A percentile compares a stretch with the other conserved stretches of the same genome.
Evolutionary conservation across 371 early-diverging fungal species (phyloP).

Genomic region (Mucor indicus): DNA sequence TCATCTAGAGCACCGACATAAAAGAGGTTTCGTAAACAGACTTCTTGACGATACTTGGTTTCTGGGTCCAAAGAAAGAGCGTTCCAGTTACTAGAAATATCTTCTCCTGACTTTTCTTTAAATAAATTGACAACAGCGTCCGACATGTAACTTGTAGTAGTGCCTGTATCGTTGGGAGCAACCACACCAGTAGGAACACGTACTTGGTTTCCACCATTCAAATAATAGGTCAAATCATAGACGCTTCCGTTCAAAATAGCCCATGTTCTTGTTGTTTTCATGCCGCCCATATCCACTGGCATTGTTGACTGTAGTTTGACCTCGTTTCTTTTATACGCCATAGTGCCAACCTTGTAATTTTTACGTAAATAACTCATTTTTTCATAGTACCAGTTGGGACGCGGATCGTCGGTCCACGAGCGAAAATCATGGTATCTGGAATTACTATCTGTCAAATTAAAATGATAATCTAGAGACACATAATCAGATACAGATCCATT

Average conservation of each 20-base stretch:
- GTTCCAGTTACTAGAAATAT: constrained; percentile 60
- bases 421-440: constrained; percentile 41
- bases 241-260: constrained; percentile 54
- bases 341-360: constrained; percentile 45
- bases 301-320: constrained; percentile 31
- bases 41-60: constrained; percentile 29
- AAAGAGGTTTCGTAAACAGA: constrained; percentile 76
- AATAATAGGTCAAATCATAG: constrained; percentile 58
- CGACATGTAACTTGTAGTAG: constrained; percentile 44
- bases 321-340: constrained; percentile 36
- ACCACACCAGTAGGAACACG: constrained; percentile 13
- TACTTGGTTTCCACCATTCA: constrained; percentile 32
- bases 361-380: constrained; percentile 49
- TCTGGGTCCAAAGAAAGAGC: constrained; percentile 26
- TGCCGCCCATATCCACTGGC: constrained; percentile 21
- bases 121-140: constrained; percentile 56
- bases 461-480: constrained; percentile 34
- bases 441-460: constrained; percentile 37
- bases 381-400: constrained; percentile 54
- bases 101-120: constrained; percentile 54
- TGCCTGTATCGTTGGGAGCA: constrained; percentile 15
- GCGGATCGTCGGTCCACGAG: constrained; percentile 33
- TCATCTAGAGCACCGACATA: constrained; percentile 85
- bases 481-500: constrained; percentile 32
- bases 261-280: constrained; percentile 35